Evolutionary conservation across 148 eudicot species (phyloP).

Genomic region (Linanthus parryae): DNA sequence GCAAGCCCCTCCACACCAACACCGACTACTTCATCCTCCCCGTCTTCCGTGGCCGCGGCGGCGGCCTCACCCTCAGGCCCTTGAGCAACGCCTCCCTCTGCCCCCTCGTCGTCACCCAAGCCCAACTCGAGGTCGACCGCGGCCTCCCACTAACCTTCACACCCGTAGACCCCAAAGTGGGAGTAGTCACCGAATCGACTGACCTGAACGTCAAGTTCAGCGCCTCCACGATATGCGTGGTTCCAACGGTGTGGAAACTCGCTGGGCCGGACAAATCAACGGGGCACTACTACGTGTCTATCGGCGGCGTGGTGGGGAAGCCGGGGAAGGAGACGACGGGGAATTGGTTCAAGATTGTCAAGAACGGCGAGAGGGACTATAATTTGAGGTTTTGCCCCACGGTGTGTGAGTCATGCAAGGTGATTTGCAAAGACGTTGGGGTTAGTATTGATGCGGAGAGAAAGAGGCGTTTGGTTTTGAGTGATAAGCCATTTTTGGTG

Average conservation of each 20-base stretch:
- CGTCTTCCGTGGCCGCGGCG: conserved; percentile 12
- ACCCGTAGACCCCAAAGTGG: conserved; percentile 17
- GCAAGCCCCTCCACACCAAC: neutral
- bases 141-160: conserved; percentile 26
- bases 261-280: conserved; percentile 13
- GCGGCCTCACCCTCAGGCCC: conserved; percentile 10
- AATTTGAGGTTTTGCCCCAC: conserved; percentile 49
- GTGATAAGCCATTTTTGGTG: conserved; percentile 28
- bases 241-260: conserved; percentile 36
- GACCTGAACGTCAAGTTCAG: conserved; percentile 35
- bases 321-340: conserved; percentile 28
- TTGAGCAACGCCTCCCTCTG: conserved; percentile 12
- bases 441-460: conserved; percentile 29
- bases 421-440: conserved; percentile 39
- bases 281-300: conserved; percentile 15
- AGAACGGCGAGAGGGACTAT: conserved; percentile 21
- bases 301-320: conserved; percentile 32
- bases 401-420: conserved; percentile 45
- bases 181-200: conserved; percentile 21
- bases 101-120: conserved; percentile 33
- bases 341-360: conserved; percentile 52
- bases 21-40: conserved; percentile 13
- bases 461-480: conserved; percentile 33
- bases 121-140: conserved; percentile 13
- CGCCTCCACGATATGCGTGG: conserved; percentile 18